Conservation (phyloP, 2,329 filamentous ascomycete species). For the Endocalyx cinctus region DNA sequence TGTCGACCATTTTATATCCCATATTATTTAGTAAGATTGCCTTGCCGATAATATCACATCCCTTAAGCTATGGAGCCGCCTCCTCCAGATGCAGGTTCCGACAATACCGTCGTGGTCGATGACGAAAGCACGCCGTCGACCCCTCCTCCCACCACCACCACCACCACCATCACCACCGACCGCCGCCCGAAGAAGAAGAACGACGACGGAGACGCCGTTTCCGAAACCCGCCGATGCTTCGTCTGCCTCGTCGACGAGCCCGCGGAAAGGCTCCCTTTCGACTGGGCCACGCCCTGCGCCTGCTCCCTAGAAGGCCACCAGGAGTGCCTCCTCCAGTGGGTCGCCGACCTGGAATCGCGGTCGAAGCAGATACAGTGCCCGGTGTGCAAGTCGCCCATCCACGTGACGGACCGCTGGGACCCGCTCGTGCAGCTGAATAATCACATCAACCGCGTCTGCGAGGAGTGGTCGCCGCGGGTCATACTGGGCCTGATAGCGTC, state of each 20-base stretch:
- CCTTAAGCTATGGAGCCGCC: too few species aligned
- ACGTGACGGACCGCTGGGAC: slow-evolving; percentile 70
- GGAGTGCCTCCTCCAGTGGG: slow-evolving; percentile 75
- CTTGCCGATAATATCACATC: too few species aligned
- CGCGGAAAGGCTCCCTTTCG: slow-evolving; percentile 40
- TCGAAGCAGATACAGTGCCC: slow-evolving; percentile 72
- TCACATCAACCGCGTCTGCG: slow-evolving; percentile 49
- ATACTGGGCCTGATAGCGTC: slow-evolving; percentile 57
- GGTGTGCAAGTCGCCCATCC: slow-evolving; percentile 81
- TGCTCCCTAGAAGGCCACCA: slow-evolving; percentile 92
- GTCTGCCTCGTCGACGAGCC: slow-evolving; percentile 58
- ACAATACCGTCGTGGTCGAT: too few species aligned
- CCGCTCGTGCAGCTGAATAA: slow-evolving; percentile 64
- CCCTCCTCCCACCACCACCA: too few species aligned
- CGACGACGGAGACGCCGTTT: too few species aligned
- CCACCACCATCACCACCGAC: too few species aligned
- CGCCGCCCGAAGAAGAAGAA: too few species aligned
- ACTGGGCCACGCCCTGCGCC: slow-evolving; percentile 84
- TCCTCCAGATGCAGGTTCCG: too few species aligned
- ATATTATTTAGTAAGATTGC: too few species aligned
- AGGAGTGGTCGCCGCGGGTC: slow-evolving; percentile 55
- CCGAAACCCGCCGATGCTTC: slow-evolving; percentile 48
- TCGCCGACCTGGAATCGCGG: slow-evolving; percentile 76
- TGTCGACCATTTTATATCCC: too few species aligned
- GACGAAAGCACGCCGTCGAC: too few species aligned